Base-by-base conservation (phyloP, 306 rosid species). In the Malus orientalis region DNA sequence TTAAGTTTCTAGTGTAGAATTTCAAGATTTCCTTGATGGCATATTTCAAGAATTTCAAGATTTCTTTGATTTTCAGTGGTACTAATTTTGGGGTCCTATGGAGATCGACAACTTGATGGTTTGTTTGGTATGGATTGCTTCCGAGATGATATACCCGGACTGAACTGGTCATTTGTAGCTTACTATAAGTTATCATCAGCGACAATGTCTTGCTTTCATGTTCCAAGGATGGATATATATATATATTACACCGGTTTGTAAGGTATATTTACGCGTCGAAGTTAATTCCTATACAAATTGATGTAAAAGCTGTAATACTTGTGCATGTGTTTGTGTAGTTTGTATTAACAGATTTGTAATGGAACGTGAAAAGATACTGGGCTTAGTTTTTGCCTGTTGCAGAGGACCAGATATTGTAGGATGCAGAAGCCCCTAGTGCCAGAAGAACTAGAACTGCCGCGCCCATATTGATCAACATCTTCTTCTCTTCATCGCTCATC, bases 391-490 rank as follows among this genome's bases (percentile, higher is more conserved):
- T 54, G 64, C 60, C 29, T 79, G 64, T 74, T 36, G 67, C 58
- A 69, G 78, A 61, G 71, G 83, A 81, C 74, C 69, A 49, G 65
- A 82, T 81, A 57, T 30, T 75, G 76, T 71, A 81, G 15, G 84
- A 75, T 23, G 77, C 81, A 76, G 76, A 87, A 19, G 80, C 83
- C 79, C 96, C 91, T 44, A 86, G 22, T 18, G 87, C 90, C 32
- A 82, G 81, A 78, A 91, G 75, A 6, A 87, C 89, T 7, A 89
- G 78, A 81, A 76, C 29, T 40, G 90, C 90, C 67, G 81, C 91
- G 77, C 88, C 88, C 42, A 89, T 60, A 71, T 87, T 89, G 69
- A 73, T 51, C 27, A 78, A 30, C 33, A 76, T 47, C 36, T 75
- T 74, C 75, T 75, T 87, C 60, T 89, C 92, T 11, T 83, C 88